These are phyloP conservation scores for Aspergillus indologenus DNA, from an alignment of 495 filamentous ascomycete genomes.

Conservation along the genomic window DNA sequence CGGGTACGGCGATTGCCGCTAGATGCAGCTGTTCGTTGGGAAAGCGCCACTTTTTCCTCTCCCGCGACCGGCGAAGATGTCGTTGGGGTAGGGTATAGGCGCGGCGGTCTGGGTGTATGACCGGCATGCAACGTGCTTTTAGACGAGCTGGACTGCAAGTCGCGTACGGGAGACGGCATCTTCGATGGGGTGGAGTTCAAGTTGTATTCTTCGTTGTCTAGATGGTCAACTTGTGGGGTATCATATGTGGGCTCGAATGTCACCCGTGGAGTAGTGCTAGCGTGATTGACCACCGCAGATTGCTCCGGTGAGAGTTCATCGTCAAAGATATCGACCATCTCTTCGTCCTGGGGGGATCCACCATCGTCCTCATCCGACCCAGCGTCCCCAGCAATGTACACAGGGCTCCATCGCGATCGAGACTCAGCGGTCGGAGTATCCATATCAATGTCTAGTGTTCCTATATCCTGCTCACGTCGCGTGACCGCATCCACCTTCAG, in stretches of 20 bases:
- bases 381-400: slow-evolving; percentile 25
- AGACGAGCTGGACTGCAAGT: slow-evolving; percentile 26
- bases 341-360: slow-evolving; percentile 5
- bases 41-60: slow-evolving; percentile 29
- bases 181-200: slow-evolving; percentile 42
- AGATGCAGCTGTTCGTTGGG: not conserved
- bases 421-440: slow-evolving; percentile 15
- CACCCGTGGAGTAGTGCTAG: slow-evolving; percentile 13
- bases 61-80: slow-evolving; percentile 42
- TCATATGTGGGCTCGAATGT: slow-evolving; percentile 23
- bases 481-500: slow-evolving; percentile 21
- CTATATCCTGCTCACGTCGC: slow-evolving; percentile 17
- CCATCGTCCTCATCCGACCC: slow-evolving; percentile 21
- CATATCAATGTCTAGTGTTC: slow-evolving; percentile 2
- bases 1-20: slow-evolving; percentile 7
- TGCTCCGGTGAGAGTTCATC: slow-evolving; percentile 21
- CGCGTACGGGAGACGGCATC: slow-evolving; percentile 36
- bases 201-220: slow-evolving; percentile 29
- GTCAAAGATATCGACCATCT: slow-evolving; percentile 12
- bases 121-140: slow-evolving; percentile 32
- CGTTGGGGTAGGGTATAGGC: slow-evolving; percentile 38
- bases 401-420: slow-evolving; percentile 22
- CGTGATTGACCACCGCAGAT: not conserved
- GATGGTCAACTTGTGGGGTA: slow-evolving; percentile 30
- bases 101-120: slow-evolving; percentile 29